These are phyloP conservation scores for Arabidopsis lyrata DNA, from an alignment of 441 rosid genomes.

Conservation along the genomic window DNA sequence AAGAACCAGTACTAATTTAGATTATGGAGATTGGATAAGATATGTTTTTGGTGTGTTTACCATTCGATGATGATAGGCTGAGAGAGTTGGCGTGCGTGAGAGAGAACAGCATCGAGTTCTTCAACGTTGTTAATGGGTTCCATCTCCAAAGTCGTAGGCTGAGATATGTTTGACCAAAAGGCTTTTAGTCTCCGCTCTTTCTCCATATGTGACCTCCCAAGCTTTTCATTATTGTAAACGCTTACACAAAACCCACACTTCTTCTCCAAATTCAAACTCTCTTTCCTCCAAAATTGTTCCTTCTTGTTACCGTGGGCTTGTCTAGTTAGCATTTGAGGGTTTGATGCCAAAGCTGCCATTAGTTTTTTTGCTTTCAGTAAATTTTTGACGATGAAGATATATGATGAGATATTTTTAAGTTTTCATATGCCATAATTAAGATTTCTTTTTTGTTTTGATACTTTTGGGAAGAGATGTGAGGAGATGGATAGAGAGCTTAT, in stretches of 20 bases:
- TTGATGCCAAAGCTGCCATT: constrained; percentile 62
- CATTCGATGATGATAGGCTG: constrained; percentile 81
- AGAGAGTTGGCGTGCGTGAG: constrained; percentile 61
- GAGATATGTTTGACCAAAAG: constrained; percentile 63
- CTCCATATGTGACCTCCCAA: constrained; percentile 43
- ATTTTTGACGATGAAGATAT: neutral
- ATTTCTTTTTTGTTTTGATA: constrained; percentile 13
- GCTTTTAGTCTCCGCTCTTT: constrained; percentile 56
- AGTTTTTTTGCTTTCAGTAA: neutral
- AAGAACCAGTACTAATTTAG: neutral
- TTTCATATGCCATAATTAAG: constrained; percentile 17
- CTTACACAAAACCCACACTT: constrained; percentile 44
- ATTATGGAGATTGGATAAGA: neutral
- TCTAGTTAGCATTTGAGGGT: constrained; percentile 57
- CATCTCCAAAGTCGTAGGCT: constrained; percentile 70
- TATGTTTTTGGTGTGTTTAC: constrained; percentile 41
- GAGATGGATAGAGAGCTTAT: constrained; percentile 51
- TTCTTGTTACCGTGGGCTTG: constrained; percentile 50
- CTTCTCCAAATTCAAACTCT: constrained; percentile 48
- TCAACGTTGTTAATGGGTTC: constrained; percentile 68
- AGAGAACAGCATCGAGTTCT: constrained; percentile 71
- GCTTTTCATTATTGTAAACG: constrained; percentile 41
- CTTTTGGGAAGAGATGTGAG: constrained; percentile 26
- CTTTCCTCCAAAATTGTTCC: constrained; percentile 52
- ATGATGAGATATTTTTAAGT: constrained; percentile 25